Base-by-base conservation (phyloP, 2,329 filamentous ascomycete genomes). In the Ophiostoma montium region DNA sequence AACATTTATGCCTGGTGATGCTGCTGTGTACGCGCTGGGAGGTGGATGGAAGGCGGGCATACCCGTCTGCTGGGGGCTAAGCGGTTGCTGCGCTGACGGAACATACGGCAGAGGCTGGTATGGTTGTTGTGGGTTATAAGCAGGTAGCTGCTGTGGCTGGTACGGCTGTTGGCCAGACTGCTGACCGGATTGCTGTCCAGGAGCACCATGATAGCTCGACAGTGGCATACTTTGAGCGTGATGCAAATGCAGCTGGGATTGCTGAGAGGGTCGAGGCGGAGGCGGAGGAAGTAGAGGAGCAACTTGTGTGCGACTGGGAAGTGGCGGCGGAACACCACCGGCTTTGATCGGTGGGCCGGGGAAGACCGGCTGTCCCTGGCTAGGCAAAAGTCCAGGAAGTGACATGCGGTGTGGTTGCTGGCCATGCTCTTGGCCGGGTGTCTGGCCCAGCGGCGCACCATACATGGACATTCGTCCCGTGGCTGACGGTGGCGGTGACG, bases 401-500 rank as follows among this genome's bases (percentile, higher is more conserved):
- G 50, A 51, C 41, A 51, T 45, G 8, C 50, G 50, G 39, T 51
- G 50, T 3, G 43, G 31, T 4, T 45, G 44, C 10, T 21, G 30
- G 8, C 19, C 31, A 21, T 43, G 27, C n/a, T 18, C 30, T 27
- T 45, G 45, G 3, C 38, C 35, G 1, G 30, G 19, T 5, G 32
- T 32, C 27, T 50, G 44, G 6, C 42, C 21, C 2, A 19, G 36
- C 27, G 23, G 39, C 10, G 23, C 21, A 9, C 39, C 49, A 6
- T 49, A 52, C 23, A 52, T 39, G 19, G 50, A 49, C 47, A 52
- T 21, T 3, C 50, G 50, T 31, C 21, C 21, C 12, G 38, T 44
- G 5, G 31, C 46, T 8, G 46, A 21, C 16, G 35, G 46, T 3
- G 45, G 36, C 2, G 49, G 49, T 7, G 46, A 23, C 23, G 23